Evolutionary conservation across 78 protist genomes (phyloP), one percentile per base, ranked within the genome.

Genomic region (Corallochytrium limacisporum): DNA sequence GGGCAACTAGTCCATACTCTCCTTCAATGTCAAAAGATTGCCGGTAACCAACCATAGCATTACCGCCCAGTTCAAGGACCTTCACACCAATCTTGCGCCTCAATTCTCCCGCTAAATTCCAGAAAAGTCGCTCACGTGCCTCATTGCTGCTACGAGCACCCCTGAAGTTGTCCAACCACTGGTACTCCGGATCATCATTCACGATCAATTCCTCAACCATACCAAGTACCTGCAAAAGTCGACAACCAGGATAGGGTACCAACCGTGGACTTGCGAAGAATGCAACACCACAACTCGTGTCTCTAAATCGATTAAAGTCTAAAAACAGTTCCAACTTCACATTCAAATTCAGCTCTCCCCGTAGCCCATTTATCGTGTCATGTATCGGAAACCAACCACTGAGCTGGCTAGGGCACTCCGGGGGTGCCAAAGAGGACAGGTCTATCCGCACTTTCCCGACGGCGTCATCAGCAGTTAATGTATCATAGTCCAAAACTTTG

Each of bases 171-270:
- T 72, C 77, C 10, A 20, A 56, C 88, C 92, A 83, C 54, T 86
- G 86, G 72, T 82, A 62, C 29, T 92, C 97, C 3, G 97, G 97
- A 50, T 92, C 97, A 33, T 80, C 84, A 8, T 78, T 78, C 13
- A 83, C 83, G 35, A 90, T 49, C 22, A 92, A 70, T 37, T 84
- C 89, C 28, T 76, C 90, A 2, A 84, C 89, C 32, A 88, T 29
- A 4, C 85, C 84, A 4, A 26, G 46, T 26, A 78, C 16, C 26
- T 26, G 32, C 29, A 35, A 24, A 0, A 40, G 0, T 6, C 38
- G 31, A 36, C 46, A 61, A 13, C 40, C 37, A 31, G 31, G 36
- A 15, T 44, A 47, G 28, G 48, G 18, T 32, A 57, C 62, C 35
- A 12, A 35, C 73, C 24, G 9, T 0, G 31, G 24, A 0, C 12